Evolutionary conservation across 331 rosid genomes (phyloP).

Genomic region (Malus hybrid): DNA sequence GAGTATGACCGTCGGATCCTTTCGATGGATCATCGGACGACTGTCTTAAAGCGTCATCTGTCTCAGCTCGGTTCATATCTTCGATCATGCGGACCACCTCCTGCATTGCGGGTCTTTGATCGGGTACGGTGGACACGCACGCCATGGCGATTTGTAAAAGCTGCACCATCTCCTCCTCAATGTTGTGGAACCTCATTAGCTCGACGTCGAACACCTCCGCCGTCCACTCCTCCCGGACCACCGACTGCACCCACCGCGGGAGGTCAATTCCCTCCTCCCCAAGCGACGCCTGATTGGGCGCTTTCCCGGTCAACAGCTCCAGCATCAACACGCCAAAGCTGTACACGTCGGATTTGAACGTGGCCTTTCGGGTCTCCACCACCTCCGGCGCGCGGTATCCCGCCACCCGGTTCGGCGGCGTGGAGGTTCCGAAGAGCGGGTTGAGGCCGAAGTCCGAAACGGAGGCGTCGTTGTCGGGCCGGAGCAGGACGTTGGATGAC

Average conservation of each 20-base stretch:
- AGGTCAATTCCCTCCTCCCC: slow-evolving; percentile 94
- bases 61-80: slow-evolving; percentile 61
- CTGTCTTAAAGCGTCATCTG: slow-evolving; percentile 73
- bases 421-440: slow-evolving; percentile 52
- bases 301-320: slow-evolving; percentile 87
- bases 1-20: slow-evolving; percentile 80
- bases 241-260: slow-evolving; percentile 78
- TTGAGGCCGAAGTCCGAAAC: slow-evolving; percentile 75
- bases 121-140: slow-evolving; percentile 81
- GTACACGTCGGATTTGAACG: slow-evolving; percentile 89
- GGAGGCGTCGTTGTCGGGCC: slow-evolving; percentile 48
- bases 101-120: slow-evolving; percentile 70
- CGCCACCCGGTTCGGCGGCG: slow-evolving; percentile 61
- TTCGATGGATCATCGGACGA: slow-evolving; percentile 87
- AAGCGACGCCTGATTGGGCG: slow-evolving; percentile 85
- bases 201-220: slow-evolving; percentile 93
- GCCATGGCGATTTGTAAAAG: slow-evolving; percentile 86
- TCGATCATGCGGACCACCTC: slow-evolving; percentile 89
- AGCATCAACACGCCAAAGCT: slow-evolving; percentile 78
- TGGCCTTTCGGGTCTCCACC: slow-evolving; percentile 56
- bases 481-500: slow-evolving; percentile 83
- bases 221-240: slow-evolving; percentile 57
- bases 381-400: slow-evolving; percentile 90
- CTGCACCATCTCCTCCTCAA: slow-evolving; percentile 97
- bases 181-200: slow-evolving; percentile 74